phyloP scores from a whole-genome alignment of 176 grass and related monocot species.

The Carex cristatella region DNA sequence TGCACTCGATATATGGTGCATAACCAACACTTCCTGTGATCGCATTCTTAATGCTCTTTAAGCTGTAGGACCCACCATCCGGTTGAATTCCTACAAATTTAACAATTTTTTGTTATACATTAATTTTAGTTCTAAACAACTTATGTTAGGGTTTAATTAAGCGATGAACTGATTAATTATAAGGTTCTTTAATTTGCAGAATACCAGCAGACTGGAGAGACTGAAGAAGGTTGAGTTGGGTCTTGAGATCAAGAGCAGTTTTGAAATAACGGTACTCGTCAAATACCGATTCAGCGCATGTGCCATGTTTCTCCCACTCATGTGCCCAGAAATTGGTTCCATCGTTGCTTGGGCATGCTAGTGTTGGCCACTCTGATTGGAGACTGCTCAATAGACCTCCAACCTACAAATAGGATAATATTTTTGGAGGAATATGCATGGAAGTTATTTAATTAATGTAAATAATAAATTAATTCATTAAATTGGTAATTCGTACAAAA shows the following conservation, averaged over 20 bases:
- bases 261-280: conserved; percentile 76
- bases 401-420: conserved; percentile 31
- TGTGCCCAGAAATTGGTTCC: conserved; percentile 72
- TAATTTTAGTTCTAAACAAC: background rate
- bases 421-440: background rate
- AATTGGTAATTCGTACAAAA: background rate
- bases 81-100: conserved; percentile 35
- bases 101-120: background rate
- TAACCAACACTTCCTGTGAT: conserved; percentile 34
- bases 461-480: background rate
- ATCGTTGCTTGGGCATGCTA: conserved; percentile 65
- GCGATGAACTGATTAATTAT: background rate
- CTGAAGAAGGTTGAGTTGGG: conserved; percentile 36
- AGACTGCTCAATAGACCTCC: conserved; percentile 44
- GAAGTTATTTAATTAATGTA: background rate
- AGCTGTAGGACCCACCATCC: conserved; percentile 54
- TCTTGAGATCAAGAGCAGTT: conserved; percentile 48
- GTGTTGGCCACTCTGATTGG: conserved; percentile 56
- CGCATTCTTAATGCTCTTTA: conserved; percentile 34
- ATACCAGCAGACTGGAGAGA: conserved; percentile 34
- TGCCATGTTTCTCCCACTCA: conserved; percentile 97
- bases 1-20: conserved; percentile 68
- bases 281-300: conserved; percentile 50
- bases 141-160: background rate
- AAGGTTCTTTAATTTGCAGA: background rate